Conservation (phyloP, 768 basidiomycete genomes). For the Crepidotus variabilis region DNA sequence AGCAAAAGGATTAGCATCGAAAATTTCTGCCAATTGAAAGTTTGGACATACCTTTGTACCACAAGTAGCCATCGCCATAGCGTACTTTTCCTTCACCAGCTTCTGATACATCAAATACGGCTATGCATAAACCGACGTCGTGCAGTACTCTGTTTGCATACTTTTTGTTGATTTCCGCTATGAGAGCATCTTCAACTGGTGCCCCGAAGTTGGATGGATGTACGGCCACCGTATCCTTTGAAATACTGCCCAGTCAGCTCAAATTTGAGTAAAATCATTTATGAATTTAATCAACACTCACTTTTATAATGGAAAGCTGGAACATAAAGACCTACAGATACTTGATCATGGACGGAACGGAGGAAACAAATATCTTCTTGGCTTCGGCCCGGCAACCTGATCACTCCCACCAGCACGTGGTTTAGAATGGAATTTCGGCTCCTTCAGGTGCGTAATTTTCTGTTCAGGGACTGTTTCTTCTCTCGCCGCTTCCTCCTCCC, state of each 20-base stretch:
- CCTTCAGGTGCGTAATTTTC: neutral
- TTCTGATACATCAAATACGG: constrained; percentile 82
- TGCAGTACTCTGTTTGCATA: constrained; percentile 91
- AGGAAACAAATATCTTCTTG: neutral
- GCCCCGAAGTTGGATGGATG: constrained; percentile 82
- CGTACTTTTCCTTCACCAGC: constrained; percentile 90
- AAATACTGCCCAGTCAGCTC: neutral
- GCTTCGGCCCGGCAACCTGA: neutral
- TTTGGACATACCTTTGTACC: constrained; percentile 97
- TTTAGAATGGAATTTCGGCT: neutral
- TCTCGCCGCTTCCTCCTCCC: neutral
- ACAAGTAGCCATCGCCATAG: constrained; percentile 92
- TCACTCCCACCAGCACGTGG: neutral
- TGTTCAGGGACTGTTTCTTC: neutral
- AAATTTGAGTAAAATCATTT: neutral
- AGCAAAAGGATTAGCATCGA: too few relatives aligned
- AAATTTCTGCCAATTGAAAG: too few relatives aligned
- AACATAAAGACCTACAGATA: constrained; percentile 14
- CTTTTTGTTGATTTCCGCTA: constrained; percentile 88
- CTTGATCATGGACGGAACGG: neutral
- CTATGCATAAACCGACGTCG: constrained; percentile 88
- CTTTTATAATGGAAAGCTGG: constrained; percentile 35
- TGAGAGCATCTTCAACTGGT: constrained; percentile 75
- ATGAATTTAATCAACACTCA: constrained; percentile 12
- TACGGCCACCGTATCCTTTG: constrained; percentile 87